Conservation (phyloP, 1,284 basidiomycete genomes). For the Tilletia caries region DNA sequence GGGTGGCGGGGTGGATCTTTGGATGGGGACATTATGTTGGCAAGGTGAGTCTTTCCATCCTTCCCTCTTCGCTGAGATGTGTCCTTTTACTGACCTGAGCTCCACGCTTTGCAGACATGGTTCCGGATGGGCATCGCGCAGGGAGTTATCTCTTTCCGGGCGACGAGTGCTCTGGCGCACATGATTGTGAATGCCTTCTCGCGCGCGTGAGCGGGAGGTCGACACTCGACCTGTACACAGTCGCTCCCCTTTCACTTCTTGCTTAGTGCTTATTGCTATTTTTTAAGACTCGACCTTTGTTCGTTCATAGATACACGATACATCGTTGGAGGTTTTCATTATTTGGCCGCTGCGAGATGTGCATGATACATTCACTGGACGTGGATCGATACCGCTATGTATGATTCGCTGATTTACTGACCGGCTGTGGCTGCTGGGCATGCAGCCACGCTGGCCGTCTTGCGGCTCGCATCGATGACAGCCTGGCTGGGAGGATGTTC, state of each 20-base stretch:
- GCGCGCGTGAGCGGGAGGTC: background rate
- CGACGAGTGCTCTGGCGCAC: background rate
- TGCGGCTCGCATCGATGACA: conserved; percentile 1
- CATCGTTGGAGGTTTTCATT: too few relatives aligned
- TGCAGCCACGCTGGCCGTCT: background rate
- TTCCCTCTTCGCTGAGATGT: background rate
- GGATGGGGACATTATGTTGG: conserved; percentile 11
- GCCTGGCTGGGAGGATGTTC: conserved; percentile 59
- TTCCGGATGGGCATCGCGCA: conserved; percentile 11
- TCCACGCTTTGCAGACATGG: background rate
- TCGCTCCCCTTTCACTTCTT: too few relatives aligned
- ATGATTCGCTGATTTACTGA: background rate
- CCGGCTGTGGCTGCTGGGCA: background rate
- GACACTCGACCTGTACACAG: too few relatives aligned
- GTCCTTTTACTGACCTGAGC: background rate
- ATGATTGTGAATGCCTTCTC: background rate
- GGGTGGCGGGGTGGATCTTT: conserved; percentile 1
- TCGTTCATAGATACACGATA: too few relatives aligned
- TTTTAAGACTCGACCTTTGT: too few relatives aligned
- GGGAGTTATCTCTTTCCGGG: background rate
- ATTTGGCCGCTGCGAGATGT: too few relatives aligned
- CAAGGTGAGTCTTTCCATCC: background rate
- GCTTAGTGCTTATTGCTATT: too few relatives aligned
- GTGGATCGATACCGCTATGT: too few relatives aligned
- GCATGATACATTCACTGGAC: too few relatives aligned